A percentile compares a stretch with the other conserved stretches of the same genome.
These are phyloP conservation scores for Noccaea caerulescens DNA, from an alignment of 345 rosid genomes.

Conservation along the genomic window DNA sequence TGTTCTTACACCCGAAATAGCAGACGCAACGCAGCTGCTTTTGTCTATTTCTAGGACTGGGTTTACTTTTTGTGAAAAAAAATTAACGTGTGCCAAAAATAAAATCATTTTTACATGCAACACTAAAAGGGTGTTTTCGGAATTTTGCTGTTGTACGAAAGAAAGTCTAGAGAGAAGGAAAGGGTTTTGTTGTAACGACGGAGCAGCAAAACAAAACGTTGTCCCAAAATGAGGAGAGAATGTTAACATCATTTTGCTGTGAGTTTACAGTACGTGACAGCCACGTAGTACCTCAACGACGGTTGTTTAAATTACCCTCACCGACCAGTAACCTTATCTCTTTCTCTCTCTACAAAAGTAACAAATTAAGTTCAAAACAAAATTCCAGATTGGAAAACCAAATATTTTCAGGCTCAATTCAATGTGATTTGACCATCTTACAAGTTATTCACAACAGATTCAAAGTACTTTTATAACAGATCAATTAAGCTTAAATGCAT, in stretches of 20 bases:
- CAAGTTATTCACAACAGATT: slow-evolving; percentile 28
- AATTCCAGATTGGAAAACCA: background rate
- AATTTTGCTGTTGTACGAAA: slow-evolving; percentile 28
- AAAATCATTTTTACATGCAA: slow-evolving; percentile 1
- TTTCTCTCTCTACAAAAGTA: background rate
- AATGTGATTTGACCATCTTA: slow-evolving; percentile 32
- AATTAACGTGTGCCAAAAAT: background rate
- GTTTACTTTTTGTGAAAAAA: background rate
- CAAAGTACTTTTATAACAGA: slow-evolving; percentile 11
- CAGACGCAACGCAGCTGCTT: slow-evolving; percentile 10
- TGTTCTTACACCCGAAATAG: slow-evolving; percentile 18
- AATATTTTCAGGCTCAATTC: slow-evolving; percentile 1
- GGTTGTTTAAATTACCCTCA: slow-evolving; percentile 25
- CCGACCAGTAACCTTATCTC: slow-evolving; percentile 18
- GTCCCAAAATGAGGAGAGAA: slow-evolving; percentile 22
- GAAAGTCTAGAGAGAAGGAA: slow-evolving; percentile 12
- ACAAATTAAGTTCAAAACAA: background rate
- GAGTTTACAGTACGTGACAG: slow-evolving; percentile 43
- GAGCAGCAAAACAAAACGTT: slow-evolving; percentile 37
- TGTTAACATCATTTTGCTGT: slow-evolving; percentile 40
- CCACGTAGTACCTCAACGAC: slow-evolving; percentile 26
- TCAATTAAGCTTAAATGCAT: slow-evolving; percentile 17
- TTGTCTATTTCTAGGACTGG: slow-evolving; percentile 12
- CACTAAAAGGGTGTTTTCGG: slow-evolving; percentile 29
- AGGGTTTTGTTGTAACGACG: slow-evolving; percentile 57